Evolutionary conservation across 345 rosid genomes (phyloP), one percentile per base, ranked within the genome.

Genomic region (Eutrema japonicum): DNA sequence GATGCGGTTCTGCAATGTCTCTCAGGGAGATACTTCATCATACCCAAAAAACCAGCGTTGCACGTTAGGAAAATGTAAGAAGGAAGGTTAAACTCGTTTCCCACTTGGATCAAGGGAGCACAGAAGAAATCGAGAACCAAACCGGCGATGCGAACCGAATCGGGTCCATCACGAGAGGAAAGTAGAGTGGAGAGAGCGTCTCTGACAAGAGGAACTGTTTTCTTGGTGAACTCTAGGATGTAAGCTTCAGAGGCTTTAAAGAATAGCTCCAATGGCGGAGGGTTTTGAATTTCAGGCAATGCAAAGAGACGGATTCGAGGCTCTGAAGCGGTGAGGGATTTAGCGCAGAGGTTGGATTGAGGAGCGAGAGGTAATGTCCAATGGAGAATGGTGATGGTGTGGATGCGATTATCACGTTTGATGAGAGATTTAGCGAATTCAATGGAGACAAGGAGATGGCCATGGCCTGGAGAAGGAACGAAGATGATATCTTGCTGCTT

Each of bases 61-160:
- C 47, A 2, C 13, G 88, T 78, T 4, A 57, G 32, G 67, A 74
- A 83, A 10, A 87, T 64, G 75, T 86, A 86, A 33, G 82, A 85
- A 61, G 91, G 87, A n/a, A 86, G 78, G 40, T 52, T 61, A 40
- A 85, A 58, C 7, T 82, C 84, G 6, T 70, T 51, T 0, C 75
- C 89, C 0, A 79, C 76, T 41, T 81, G 77, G 13, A 88, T 80
- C 77, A 83, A 46, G 4, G 83, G 68, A 2, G 76, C 61, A 49
- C 88, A 82, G 43, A 85, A 85, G 47, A 85, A 54, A 61, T 88
- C 89, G 2, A 85, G 43, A 55, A 83, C 62, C 14, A 88, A 70
- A 33, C 84, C 91, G 1, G 64, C 70, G 11, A 83, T 66, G 26
- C 40, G 71, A 47, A 50, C 61, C 49, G 85, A 64, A 18, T n/a